These are phyloP conservation scores for Xylariaceae sp. DNA, from an alignment of 2,329 filamentous ascomycete genomes.

Conservation along the genomic window DNA sequence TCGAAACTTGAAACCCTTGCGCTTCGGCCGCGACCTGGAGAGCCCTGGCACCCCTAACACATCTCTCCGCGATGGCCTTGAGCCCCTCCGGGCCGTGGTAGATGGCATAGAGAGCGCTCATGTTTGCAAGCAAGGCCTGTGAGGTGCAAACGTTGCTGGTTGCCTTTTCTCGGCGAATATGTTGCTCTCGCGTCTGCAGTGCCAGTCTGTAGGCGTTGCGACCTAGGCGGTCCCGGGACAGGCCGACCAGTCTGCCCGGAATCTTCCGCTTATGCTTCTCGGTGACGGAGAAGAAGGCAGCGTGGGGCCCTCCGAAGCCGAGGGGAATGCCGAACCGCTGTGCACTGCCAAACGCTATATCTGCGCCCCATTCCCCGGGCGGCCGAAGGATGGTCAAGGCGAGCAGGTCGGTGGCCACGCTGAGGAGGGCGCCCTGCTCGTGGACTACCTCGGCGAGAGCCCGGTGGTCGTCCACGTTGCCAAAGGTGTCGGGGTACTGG, in stretches of 20 bases:
- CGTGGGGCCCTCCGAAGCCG: slow-evolving; percentile 90
- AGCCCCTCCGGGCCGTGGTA: slow-evolving; percentile 87
- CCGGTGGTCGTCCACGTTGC: slow-evolving; percentile 71
- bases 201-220: slow-evolving; percentile 76
- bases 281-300: slow-evolving; percentile 88
- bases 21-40: slow-evolving; percentile 59
- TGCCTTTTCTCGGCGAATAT: slow-evolving; percentile 92
- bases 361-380: slow-evolving; percentile 89
- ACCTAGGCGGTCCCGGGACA: slow-evolving; percentile 86
- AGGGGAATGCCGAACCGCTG: slow-evolving; percentile 90
- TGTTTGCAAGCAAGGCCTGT: slow-evolving; percentile 89
- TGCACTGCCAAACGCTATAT: slow-evolving; percentile 89
- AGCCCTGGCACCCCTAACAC: slow-evolving; percentile 65
- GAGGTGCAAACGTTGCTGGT: slow-evolving; percentile 97
- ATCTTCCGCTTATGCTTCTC: slow-evolving; percentile 94
- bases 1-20: slow-evolving; percentile 59
- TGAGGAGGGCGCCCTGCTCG: slow-evolving; percentile 70
- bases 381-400: slow-evolving; percentile 83
- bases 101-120: slow-evolving; percentile 89
- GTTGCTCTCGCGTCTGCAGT: slow-evolving; percentile 89
- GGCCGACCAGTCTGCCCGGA: slow-evolving; percentile 80
- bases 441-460: slow-evolving; percentile 72
- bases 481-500: slow-evolving; percentile 91
- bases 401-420: slow-evolving; percentile 82
- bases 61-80: slow-evolving; percentile 74